phyloP scores from a whole-genome alignment of 108 stramenopile genomes.

The Nitzschia putrida region DNA sequence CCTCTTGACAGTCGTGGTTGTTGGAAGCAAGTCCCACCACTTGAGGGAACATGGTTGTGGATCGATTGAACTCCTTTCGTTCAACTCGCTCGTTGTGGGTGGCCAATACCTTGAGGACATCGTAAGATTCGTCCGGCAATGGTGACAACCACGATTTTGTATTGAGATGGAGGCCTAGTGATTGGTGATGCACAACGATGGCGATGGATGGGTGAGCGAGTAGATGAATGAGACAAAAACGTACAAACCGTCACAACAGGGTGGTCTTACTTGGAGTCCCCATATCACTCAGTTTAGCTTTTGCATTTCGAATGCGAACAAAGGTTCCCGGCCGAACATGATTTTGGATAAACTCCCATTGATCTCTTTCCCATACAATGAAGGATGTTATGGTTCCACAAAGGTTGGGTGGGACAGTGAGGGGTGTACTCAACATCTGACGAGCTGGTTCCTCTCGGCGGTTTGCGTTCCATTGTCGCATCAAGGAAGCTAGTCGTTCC shows the following conservation, averaged over 20 bases:
- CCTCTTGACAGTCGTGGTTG: background rate
- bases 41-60: constrained; percentile 51
- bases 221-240: background rate
- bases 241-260: background rate
- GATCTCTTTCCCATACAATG: constrained; percentile 73
- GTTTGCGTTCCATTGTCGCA: background rate
- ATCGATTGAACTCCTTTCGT: constrained; percentile 52
- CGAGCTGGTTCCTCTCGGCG: background rate
- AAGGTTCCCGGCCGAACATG: constrained; percentile 61
- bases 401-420: constrained; percentile 32
- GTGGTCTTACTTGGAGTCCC: constrained; percentile 31
- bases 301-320: constrained; percentile 71
- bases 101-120: constrained; percentile 56
- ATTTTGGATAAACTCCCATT: constrained; percentile 67
- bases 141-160: constrained; percentile 62
- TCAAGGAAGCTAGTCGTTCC: constrained; percentile 21
- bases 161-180: constrained; percentile 15
- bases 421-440: background rate
- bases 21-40: background rate
- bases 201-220: too few species aligned
- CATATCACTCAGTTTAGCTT: background rate
- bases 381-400: constrained; percentile 79
- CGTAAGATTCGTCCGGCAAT: constrained; percentile 62
- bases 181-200: too few species aligned
- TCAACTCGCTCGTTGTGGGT: constrained; percentile 53